Evolutionary conservation across 371 early-diverging fungal species (phyloP).

Genomic region (Mucor irregularis): DNA sequence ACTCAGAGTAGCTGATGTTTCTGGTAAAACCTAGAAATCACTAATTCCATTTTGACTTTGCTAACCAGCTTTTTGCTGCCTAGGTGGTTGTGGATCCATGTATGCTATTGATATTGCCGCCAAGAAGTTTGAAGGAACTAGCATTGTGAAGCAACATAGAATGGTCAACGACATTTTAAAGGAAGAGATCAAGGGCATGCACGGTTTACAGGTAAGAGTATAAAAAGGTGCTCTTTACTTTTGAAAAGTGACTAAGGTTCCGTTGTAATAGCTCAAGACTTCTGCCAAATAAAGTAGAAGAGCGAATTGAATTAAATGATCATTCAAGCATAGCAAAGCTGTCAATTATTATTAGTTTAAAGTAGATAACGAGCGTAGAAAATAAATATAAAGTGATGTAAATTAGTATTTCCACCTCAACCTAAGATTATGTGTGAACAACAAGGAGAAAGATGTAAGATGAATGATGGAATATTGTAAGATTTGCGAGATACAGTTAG

Average conservation of each 20-base stretch:
- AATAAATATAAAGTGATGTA: too few species aligned
- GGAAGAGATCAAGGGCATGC: conserved; percentile 91
- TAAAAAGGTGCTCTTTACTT: not conserved
- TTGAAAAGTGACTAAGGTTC: not conserved
- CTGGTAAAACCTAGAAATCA: conserved; percentile 51
- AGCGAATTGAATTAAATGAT: not conserved
- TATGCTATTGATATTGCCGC: conserved; percentile 87
- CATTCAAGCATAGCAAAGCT: not conserved
- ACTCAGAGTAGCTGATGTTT: conserved; percentile 84
- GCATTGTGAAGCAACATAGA: conserved; percentile 86
- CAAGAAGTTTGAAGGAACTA: conserved; percentile 70
- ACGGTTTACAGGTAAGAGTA: conserved; percentile 73
- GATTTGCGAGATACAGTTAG: too few species aligned
- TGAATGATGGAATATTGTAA: too few species aligned
- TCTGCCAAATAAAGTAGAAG: not conserved
- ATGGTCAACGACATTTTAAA: conserved; percentile 84
- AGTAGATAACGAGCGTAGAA: too few species aligned
- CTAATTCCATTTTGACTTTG: not conserved
- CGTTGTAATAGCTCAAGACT: not conserved
- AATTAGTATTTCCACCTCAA: too few species aligned
- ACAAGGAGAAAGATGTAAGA: too few species aligned
- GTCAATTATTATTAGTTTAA: not conserved
- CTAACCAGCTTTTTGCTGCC: not conserved
- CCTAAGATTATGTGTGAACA: too few species aligned
- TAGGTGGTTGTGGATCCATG: conserved; percentile 95